Evolutionary conservation across 495 filamentous ascomycete species (phyloP), one percentile per base, ranked within the genome.

Genomic region (Pyrenula aspistea): DNA sequence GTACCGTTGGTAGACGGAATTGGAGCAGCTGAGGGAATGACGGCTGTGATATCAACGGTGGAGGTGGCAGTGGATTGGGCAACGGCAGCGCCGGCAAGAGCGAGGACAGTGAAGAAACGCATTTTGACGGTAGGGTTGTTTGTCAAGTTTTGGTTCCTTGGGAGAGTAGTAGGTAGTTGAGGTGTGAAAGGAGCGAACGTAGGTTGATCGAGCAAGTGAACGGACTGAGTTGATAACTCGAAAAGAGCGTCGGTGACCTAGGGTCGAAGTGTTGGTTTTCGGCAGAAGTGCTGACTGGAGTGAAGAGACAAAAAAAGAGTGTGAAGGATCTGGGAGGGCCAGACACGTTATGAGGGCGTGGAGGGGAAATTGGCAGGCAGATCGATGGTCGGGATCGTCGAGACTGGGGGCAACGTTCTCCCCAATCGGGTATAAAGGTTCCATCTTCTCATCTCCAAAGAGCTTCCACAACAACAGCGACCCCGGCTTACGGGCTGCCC

Each of bases 241-340:
- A 67, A 80, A 76, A 77, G 76, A 78, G 68, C 66, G 66, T 75
- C 69, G 69, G 70, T 72, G 76, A 79, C 77, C 76, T 76, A 77
- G 74, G 77, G 78, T n/a, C n/a, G 8, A 42, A 42, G 31, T 42
- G 31, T 42, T 42, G 4, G 31, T 4, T n/a, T n/a, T n/a, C 15
- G 31, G 31, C 31, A 42, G 31, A 15, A 8, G 4, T 42, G 31
- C 31, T 42, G 31, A 42, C 31, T 42, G 31, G 15, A 42, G 31
- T 42, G 31, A 42, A 42, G 31, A n/a, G 31, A 42, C 31, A 42
- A 15, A 42, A n/a, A 42, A 42, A 42, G 31, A 42, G 31, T 42
- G 31, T 42, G 31, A n/a, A n/a, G 31, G 31, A 42, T 42, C 8
- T 4, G 4, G 31, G 31, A 8, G 31, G 31, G 15, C 31, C 8